Evolutionary conservation across 192 early-diverging fungal species (phyloP).

Genomic region (Gonapodya sp.): DNA sequence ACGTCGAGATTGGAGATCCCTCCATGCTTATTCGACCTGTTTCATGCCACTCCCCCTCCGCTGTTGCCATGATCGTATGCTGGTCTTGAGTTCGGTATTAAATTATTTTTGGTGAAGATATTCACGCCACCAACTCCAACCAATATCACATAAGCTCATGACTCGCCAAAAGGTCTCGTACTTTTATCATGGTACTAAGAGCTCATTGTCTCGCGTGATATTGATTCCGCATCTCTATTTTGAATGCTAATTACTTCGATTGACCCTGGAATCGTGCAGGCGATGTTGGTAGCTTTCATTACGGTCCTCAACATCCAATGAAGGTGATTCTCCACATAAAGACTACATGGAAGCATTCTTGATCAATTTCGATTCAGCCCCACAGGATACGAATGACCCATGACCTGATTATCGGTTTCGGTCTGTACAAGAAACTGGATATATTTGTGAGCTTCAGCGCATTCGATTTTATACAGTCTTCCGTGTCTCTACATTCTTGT

Average conservation of each 20-base stretch:
- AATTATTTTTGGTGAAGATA: neutral
- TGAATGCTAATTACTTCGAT: neutral
- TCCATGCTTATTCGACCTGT: neutral
- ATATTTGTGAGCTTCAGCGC: slow-evolving; percentile 27
- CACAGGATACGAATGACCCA: slow-evolving; percentile 90
- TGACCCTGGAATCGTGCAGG: slow-evolving; percentile 18
- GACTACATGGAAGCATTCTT: slow-evolving; percentile 4
- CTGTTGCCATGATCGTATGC: neutral
- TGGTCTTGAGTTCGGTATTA: neutral
- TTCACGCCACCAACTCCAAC: too few relatives aligned
- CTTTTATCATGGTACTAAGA: neutral
- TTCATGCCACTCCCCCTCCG: neutral
- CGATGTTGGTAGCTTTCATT: slow-evolving; percentile 72
- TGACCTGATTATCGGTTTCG: slow-evolving; percentile 87
- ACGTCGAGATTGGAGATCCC: slow-evolving; percentile 21
- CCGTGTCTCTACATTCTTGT: neutral
- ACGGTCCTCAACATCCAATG: slow-evolving; percentile 32
- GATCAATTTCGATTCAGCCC: slow-evolving; percentile 77
- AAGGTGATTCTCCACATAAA: neutral
- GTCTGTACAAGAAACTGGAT: slow-evolving; percentile 82
- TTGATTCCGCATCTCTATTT: neutral
- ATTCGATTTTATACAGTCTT: neutral
- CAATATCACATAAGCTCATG: neutral
- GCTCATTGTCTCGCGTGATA: neutral
- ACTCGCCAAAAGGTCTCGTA: neutral